Evolutionary conservation across 2,329 filamentous ascomycete species (phyloP).

Genomic region (Chrysosporium queenslandicum): DNA sequence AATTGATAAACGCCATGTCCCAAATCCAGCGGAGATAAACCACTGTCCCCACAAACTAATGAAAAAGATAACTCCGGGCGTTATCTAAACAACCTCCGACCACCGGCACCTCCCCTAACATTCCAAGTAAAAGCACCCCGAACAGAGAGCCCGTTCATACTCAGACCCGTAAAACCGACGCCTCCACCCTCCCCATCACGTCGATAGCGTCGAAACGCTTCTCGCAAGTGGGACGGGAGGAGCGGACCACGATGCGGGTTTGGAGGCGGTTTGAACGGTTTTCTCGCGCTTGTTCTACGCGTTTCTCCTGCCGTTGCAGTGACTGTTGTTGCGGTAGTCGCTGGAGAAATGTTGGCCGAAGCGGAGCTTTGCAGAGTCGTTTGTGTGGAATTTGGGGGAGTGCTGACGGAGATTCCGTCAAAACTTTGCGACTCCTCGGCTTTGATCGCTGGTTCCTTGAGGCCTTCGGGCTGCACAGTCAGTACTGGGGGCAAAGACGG

Average conservation of each 20-base stretch:
- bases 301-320: background rate
- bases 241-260: constrained; percentile 41
- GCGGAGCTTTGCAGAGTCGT: background rate
- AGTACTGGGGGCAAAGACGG: background rate
- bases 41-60: background rate
- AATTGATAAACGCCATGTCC: no score
- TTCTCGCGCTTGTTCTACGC: background rate
- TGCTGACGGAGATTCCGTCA: background rate
- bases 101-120: constrained; percentile 32
- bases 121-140: constrained; percentile 37
- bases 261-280: constrained; percentile 28
- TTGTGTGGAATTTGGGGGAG: background rate
- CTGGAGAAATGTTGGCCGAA: background rate
- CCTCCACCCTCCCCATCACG: constrained; percentile 41
- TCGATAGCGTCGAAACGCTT: constrained; percentile 41
- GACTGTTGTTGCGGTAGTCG: background rate
- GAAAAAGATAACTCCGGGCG: background rate
- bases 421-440: constrained; percentile 4
- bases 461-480: background rate
- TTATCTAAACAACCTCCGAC: constrained; percentile 38
- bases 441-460: constrained; percentile 2
- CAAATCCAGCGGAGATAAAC: no score
- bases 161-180: constrained; percentile 40
- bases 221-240: constrained; percentile 41
- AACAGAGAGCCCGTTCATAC: constrained; percentile 37